These are phyloP conservation scores for Solanum chiquidenum DNA, from an alignment of 257 asterid species.

Conservation along the genomic window DNA sequence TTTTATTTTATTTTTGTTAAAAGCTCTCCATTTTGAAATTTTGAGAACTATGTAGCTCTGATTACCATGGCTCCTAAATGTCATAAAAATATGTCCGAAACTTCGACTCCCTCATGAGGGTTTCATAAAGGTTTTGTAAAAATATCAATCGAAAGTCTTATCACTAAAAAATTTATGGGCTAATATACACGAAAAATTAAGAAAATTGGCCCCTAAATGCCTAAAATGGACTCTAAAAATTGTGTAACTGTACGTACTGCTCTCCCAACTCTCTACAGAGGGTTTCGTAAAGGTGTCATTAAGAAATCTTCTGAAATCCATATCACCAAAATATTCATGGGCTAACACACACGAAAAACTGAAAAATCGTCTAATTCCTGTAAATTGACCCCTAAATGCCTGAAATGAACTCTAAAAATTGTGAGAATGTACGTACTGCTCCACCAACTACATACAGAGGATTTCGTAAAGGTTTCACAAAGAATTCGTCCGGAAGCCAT, in stretches of 20 bases:
- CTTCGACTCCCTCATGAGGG: neutral
- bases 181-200: no score
- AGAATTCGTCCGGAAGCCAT: no score
- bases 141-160: fast-evolving
- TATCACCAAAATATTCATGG: neutral
- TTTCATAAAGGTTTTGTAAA: neutral
- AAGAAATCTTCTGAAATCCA: fast-evolving
- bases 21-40: neutral
- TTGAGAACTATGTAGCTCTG: neutral
- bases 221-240: no score
- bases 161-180: no score
- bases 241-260: neutral
- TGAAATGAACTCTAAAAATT: no score
- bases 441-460: no score
- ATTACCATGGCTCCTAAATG: neutral
- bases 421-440: no score
- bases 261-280: neutral
- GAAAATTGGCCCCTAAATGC: neutral
- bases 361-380: no score
- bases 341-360: no score
- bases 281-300: neutral
- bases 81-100: neutral
- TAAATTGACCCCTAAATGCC: no score
- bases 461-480: no score
- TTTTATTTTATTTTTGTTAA: neutral